These are phyloP conservation scores for Rickenella mellea DNA, from an alignment of 768 basidiomycete genomes.

Conservation along the genomic window DNA sequence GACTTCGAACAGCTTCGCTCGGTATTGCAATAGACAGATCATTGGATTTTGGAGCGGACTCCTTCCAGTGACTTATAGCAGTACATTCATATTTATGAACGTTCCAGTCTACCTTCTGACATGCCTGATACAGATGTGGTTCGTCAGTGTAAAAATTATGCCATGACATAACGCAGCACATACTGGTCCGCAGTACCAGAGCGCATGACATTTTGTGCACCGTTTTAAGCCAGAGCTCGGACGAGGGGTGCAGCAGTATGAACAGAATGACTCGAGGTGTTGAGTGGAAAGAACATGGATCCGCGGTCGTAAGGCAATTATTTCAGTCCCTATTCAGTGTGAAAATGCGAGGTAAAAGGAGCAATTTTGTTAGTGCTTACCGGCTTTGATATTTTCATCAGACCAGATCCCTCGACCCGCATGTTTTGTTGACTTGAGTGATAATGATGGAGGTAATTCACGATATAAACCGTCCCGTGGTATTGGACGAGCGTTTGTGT, in stretches of 20 bases:
- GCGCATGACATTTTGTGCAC: constrained; percentile 61
- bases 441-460: too few species aligned
- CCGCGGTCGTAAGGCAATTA: too few species aligned
- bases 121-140: constrained; percentile 31
- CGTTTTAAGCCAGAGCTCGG: constrained; percentile 39
- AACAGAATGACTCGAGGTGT: constrained; percentile 57
- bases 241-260: constrained; percentile 46
- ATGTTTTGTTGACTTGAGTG: too few species aligned
- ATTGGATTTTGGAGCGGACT: not conserved
- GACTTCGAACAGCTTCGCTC: constrained; percentile 68
- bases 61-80: constrained; percentile 49
- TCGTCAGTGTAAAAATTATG: not conserved
- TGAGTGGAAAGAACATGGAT: constrained; percentile 55
- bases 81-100: constrained; percentile 73
- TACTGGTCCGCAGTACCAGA: constrained; percentile 74
- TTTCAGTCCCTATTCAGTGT: too few species aligned
- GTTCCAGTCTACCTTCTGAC: constrained; percentile 67
- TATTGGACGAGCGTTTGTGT: too few species aligned
- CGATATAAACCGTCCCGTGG: too few species aligned
- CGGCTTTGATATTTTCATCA: too few species aligned
- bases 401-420: too few species aligned
- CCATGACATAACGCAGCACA: constrained; percentile 16
- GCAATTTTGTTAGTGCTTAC: too few species aligned
- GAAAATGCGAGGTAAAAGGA: too few species aligned
- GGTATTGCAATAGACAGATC: constrained; percentile 36